Conservation (phyloP, 306 rosid genomes). For the Citrullus mucosospermus region DNA sequence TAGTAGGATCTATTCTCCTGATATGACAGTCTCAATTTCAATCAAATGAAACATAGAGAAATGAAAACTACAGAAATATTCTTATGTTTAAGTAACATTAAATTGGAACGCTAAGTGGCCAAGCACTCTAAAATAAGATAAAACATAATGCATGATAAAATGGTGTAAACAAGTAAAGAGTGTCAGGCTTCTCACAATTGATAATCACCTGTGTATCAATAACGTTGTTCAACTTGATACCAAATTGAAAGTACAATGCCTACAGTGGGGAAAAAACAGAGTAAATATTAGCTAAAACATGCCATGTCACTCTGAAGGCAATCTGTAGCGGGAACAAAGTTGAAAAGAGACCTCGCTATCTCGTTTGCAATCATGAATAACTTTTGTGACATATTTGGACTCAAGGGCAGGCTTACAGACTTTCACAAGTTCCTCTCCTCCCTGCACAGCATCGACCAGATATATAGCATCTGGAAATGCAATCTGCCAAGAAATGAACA, state of each 20-base stretch:
- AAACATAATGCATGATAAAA: not conserved
- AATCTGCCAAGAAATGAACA: slow-evolving; percentile 42
- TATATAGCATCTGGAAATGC: slow-evolving; percentile 91
- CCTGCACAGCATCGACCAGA: slow-evolving; percentile 83
- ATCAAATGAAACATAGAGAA: not conserved
- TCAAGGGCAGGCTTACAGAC: slow-evolving; percentile 99
- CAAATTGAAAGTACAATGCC: slow-evolving; percentile 95
- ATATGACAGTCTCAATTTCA: not conserved
- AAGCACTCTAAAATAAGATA: not conserved
- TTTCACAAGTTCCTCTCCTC: slow-evolving; percentile 63
- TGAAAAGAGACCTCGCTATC: slow-evolving; percentile 78
- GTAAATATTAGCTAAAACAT: not conserved
- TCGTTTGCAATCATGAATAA: slow-evolving; percentile 98
- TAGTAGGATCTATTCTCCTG: not conserved
- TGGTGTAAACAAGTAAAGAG: not conserved
- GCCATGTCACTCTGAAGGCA: not conserved
- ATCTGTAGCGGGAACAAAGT: slow-evolving; percentile 12
- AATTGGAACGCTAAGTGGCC: not conserved
- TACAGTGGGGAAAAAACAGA: slow-evolving; percentile 21
- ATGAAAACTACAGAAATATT: not conserved
- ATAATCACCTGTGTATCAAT: slow-evolving; percentile 90
- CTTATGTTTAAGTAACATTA: not conserved
- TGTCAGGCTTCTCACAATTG: not conserved
- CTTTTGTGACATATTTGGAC: slow-evolving; percentile 80
- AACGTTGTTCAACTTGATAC: slow-evolving; percentile 93